Conservation (phyloP, 441 rosid species). For the Gossypium trilobum region DNA sequence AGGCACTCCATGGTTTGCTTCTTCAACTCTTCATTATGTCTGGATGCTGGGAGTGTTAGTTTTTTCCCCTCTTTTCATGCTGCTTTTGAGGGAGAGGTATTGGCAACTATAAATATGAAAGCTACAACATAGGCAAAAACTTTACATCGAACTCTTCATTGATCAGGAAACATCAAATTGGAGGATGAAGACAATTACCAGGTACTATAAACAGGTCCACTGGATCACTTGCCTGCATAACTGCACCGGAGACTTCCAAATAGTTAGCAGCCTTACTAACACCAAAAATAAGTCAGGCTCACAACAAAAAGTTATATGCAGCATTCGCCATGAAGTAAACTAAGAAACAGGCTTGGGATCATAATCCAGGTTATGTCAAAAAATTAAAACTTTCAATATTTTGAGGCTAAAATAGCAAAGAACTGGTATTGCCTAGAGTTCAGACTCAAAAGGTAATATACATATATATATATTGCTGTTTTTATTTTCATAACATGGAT, state of each 20-base stretch:
- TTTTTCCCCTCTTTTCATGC: background rate
- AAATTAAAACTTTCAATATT: background rate
- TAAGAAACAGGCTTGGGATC: background rate
- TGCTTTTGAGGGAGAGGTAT: background rate
- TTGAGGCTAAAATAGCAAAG: background rate
- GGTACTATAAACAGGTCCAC: conserved; percentile 34
- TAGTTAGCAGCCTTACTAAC: background rate
- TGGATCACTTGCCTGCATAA: conserved; percentile 35
- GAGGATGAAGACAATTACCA: conserved; percentile 24
- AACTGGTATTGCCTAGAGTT: background rate
- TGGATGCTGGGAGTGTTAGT: background rate
- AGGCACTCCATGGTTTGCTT: background rate
- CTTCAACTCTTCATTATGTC: background rate
- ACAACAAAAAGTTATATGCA: background rate
- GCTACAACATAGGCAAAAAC: background rate
- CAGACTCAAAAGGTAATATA: background rate
- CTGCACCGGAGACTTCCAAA: conserved; percentile 25
- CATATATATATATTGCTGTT: background rate
- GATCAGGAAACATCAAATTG: background rate
- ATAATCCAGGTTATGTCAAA: background rate
- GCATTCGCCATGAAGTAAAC: background rate
- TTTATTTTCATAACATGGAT: background rate
- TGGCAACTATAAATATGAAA: background rate
- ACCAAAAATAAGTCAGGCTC: background rate
- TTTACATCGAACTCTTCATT: background rate